Percentiles rank a stretch among this genome's conserved stretches.
These are phyloP conservation scores for Picea sitchensis DNA, from an alignment of 75 land plant species.

Conservation along the genomic window DNA sequence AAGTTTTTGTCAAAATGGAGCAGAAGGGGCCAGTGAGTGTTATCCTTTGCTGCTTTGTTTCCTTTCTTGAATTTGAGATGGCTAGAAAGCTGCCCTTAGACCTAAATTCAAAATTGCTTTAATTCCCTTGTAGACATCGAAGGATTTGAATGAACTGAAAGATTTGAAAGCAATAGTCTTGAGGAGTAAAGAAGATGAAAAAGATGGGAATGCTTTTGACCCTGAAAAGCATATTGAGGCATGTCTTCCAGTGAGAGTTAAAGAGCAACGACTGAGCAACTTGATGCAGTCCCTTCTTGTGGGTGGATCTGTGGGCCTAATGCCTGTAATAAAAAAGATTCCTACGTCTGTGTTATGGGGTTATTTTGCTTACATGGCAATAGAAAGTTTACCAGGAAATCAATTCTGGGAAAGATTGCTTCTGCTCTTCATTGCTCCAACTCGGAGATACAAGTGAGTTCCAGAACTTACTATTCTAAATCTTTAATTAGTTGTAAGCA, in stretches of 20 bases:
- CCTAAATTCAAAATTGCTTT: neutral
- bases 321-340: conserved; percentile 78
- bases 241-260: conserved; percentile 85
- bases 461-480: neutral
- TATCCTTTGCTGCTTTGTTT: neutral
- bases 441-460: conserved; percentile 66
- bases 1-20: conserved; percentile 64
- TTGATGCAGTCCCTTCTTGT: conserved; percentile 74
- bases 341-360: conserved; percentile 95
- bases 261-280: conserved; percentile 90
- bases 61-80: neutral
- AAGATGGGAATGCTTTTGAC: conserved; percentile 48
- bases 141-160: conserved; percentile 37
- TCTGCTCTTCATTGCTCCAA: conserved; percentile 70
- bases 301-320: conserved; percentile 61
- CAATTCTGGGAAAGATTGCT: conserved; percentile 90
- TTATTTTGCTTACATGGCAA: conserved; percentile 95
- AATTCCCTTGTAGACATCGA: conserved; percentile 15
- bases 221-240: conserved; percentile 82
- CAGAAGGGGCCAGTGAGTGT: conserved; percentile 21
- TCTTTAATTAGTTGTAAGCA: neutral
- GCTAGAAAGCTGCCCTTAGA: neutral
- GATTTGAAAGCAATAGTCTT: conserved; percentile 57
- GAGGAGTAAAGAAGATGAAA: conserved; percentile 14
- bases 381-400: conserved; percentile 96